A percentile compares a stretch with the other conserved stretches of the same genome.
phyloP scores from a whole-genome alignment of 768 basidiomycete species.

The Auricularia cornea region DNA sequence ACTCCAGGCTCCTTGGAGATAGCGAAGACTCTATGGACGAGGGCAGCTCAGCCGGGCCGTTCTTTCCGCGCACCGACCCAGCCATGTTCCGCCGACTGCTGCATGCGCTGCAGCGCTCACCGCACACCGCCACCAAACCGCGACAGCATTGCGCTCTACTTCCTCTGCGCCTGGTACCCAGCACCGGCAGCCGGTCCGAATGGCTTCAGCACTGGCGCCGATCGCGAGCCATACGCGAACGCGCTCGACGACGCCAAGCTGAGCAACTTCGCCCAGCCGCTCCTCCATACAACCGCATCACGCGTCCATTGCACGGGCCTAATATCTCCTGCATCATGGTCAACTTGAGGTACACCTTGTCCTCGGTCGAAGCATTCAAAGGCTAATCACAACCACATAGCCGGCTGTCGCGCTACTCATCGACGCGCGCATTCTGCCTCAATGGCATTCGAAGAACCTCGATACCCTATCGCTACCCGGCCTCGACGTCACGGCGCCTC shows the following conservation, averaged over 20 bases:
- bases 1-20: neutral
- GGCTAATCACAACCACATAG: neutral
- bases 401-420: neutral
- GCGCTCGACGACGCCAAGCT: neutral
- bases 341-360: neutral
- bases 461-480: neutral
- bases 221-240: neutral
- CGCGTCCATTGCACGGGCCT: neutral
- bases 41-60: neutral
- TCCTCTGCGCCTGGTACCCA: neutral
- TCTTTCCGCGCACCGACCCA: neutral
- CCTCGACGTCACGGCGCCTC: neutral
- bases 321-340: neutral
- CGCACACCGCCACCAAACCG: neutral
- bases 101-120: neutral
- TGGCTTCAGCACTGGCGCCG: neutral
- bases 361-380: neutral
- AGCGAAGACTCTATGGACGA: neutral
- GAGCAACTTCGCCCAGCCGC: neutral
- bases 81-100: neutral
- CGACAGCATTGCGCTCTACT: conserved; percentile 2
- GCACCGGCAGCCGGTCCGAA: neutral
- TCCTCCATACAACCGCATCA: neutral
- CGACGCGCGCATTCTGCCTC: neutral
- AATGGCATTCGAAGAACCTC: neutral